A percentile compares a stretch with the other conserved stretches of the same genome.
Conservation (phyloP, 202 grass and related monocot genomes). For the Eragrostis tef region DNA sequence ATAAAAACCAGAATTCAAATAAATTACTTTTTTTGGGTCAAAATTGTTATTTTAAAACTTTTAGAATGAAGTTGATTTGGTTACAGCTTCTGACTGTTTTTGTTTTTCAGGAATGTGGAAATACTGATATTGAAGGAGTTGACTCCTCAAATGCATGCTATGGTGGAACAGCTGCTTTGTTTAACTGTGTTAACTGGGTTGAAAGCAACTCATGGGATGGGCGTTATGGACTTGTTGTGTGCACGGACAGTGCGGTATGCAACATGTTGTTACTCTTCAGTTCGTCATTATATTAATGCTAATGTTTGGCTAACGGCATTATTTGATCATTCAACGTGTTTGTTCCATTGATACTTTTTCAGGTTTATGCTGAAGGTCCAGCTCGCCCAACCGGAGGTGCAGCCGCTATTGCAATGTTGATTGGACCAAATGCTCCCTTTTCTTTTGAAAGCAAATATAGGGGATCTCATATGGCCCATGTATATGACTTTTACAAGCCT, state of each 20-base stretch:
- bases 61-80: not conserved
- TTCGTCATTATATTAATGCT: not conserved
- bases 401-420: conserved; percentile 95
- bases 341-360: conserved; percentile 2
- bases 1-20: not conserved
- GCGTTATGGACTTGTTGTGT: conserved; percentile 90
- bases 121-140: conserved; percentile 96
- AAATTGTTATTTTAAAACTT: not conserved
- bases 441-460: conserved; percentile 91
- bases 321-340: not conserved
- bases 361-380: conserved; percentile 95
- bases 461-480: conserved; percentile 90
- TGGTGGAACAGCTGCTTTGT: conserved; percentile 88
- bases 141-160: conserved; percentile 94
- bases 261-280: conserved; percentile 21
- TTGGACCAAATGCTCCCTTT: conserved; percentile 94
- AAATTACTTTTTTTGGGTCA: not conserved
- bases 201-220: conserved; percentile 96
- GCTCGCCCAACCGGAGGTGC: conserved; percentile 93
- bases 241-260: conserved; percentile 89
- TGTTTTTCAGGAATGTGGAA: conserved; percentile 68
- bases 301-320: not conserved
- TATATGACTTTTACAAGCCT: conserved; percentile 99
- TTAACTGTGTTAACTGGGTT: conserved; percentile 97
- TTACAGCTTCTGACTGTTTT: not conserved